These are phyloP conservation scores for Circinella umbellata DNA, from an alignment of 371 early-diverging fungal species.

Conservation along the genomic window DNA sequence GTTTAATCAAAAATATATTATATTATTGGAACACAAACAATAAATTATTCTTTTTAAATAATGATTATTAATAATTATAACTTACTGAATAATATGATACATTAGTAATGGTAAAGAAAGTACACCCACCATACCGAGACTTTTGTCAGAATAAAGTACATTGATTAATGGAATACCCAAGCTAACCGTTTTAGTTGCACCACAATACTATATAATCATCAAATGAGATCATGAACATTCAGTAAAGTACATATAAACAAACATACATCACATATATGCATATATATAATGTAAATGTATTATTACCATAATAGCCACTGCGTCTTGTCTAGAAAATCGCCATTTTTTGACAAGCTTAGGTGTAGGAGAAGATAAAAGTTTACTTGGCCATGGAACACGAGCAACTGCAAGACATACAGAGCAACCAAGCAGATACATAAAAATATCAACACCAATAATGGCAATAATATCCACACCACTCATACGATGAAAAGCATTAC, in stretches of 20 bases:
- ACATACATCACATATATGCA: too few species aligned
- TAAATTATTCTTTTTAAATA: too few species aligned
- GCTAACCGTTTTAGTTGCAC: slow-evolving; percentile 78
- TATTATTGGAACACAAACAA: too few species aligned
- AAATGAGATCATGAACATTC: too few species aligned
- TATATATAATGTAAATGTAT: too few species aligned
- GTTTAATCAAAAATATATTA: neutral
- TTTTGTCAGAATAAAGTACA: slow-evolving; percentile 59
- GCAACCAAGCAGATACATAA: slow-evolving; percentile 55
- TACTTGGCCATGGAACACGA: slow-evolving; percentile 44
- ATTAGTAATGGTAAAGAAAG: slow-evolving; percentile 68
- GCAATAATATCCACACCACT: slow-evolving; percentile 62
- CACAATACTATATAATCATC: slow-evolving; percentile 53
- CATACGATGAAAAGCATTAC: slow-evolving; percentile 54
- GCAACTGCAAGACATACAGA: slow-evolving; percentile 42
- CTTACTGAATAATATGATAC: slow-evolving; percentile 77
- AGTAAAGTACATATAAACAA: too few species aligned
- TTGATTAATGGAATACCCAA: slow-evolving; percentile 82
- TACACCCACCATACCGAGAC: slow-evolving; percentile 61
- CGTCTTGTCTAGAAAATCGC: slow-evolving; percentile 50
- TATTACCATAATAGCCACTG: slow-evolving; percentile 60
- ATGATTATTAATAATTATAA: slow-evolving; percentile 6
- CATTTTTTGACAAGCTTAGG: slow-evolving; percentile 35
- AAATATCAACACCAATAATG: slow-evolving; percentile 58
- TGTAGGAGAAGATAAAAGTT: slow-evolving; percentile 12